Base-by-base conservation (phyloP, 2,329 filamentous ascomycete genomes). In the Curvularia sp. region DNA sequence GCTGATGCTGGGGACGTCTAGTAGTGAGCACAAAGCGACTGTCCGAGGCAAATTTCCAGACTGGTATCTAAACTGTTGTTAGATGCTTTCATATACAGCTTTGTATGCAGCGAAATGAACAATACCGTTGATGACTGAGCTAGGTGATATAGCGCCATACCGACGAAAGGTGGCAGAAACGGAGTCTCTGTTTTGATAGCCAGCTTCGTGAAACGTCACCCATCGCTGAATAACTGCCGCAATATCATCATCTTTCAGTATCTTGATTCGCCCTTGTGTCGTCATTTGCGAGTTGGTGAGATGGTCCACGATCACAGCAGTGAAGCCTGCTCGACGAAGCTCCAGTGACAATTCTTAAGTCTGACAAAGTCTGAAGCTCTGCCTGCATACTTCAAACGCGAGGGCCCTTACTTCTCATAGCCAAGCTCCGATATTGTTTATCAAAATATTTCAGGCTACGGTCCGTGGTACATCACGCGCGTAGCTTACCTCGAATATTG, bases 91-190 rank as follows among this genome's bases (percentile, higher is more conserved):
- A 9, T 80, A 81, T 0, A 88, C 85, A 3, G 86, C 83, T 70
- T 89, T 89, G 78, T 83, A 83, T 1, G 86, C 86, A 3, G 87
- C 86, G 64, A 89, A 88, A 67, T 89, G 87, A 54, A 89, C 87
- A 36, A 88, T 85, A 0, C 84, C 85, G 2, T 77, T 76, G 63
- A 88, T 86, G 23, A 74, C 79, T 1, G 59, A 57, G 10, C 36
- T 30, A 1, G 30, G 46, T 21, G 45, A 34, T 34, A 54, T 82
- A 75, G 48, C 39, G 25, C 30, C 34, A 45, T 63, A 63, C 12
- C 25, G 49, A 21, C 49, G 43, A 13, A 65, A 30, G 10, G 60
- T 49, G 10, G 43, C 12, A 39, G 48, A 54, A 57, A 65, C 63
- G 23, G 47, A 25, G 1, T 41, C n/a, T 4, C n/a, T 21, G 18